Percentiles rank a stretch among this genome's conserved stretches.
phyloP scores from a whole-genome alignment of 805 yeast species.

The Starmerella apis region DNA sequence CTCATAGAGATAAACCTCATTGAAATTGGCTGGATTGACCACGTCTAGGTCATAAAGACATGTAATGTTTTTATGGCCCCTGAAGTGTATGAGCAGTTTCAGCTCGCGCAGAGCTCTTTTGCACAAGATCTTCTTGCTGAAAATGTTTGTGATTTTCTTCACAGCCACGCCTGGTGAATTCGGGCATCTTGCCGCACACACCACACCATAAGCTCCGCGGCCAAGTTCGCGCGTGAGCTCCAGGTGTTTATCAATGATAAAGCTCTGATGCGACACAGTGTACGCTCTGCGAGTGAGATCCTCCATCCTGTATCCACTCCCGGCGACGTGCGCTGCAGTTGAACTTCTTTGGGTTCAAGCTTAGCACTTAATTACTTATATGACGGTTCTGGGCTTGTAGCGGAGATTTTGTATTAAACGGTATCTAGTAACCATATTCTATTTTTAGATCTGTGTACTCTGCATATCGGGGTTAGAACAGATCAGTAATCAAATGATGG shows the following conservation, averaged over 20 bases:
- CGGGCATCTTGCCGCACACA: constrained; percentile 67
- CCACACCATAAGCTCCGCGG: constrained; percentile 96
- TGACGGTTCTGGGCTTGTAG: background rate
- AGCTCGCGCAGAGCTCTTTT: constrained; percentile 86
- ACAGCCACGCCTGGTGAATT: constrained; percentile 84
- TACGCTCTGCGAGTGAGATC: constrained; percentile 33
- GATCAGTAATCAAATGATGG: constrained; percentile 1
- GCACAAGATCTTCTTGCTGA: constrained; percentile 79
- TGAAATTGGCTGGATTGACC: constrained; percentile 66
- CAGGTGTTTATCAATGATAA: constrained; percentile 79
- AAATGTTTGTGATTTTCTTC: constrained; percentile 90
- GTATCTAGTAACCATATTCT: background rate
- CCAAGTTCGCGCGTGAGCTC: constrained; percentile 88
- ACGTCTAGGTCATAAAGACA: constrained; percentile 91
- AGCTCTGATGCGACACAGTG: constrained; percentile 79
- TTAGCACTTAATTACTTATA: constrained; percentile 2
- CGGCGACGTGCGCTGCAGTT: background rate
- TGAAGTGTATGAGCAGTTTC: constrained; percentile 78
- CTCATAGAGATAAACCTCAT: constrained; percentile 87
- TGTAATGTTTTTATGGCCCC: constrained; percentile 94
- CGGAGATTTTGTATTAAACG: background rate
- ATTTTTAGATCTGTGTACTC: constrained; percentile 4
- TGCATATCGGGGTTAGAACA: background rate
- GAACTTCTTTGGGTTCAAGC: background rate
- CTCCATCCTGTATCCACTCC: constrained; percentile 4